Base-by-base conservation (phyloP, 192 early-diverging fungal genomes). In the Coemansia sp. region DNA sequence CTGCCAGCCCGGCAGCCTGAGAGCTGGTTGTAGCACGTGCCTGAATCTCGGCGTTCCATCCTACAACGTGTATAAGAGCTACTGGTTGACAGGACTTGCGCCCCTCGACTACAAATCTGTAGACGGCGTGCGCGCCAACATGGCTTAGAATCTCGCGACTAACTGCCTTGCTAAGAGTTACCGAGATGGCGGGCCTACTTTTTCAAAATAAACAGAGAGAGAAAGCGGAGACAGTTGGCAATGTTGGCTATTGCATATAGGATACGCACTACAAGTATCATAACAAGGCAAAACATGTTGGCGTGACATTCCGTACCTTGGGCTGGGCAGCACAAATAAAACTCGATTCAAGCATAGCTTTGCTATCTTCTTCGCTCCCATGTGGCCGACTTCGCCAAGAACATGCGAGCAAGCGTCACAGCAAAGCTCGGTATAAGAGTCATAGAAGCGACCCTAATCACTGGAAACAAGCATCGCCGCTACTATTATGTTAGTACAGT, bases 71-170 rank as follows among this genome's bases (percentile, higher is more conserved):
- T 5, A 83, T 54, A 36, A 83, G 71, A 1, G 43, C 57, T 6
- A 51, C 67, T 1, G 80, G 80, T 35, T 41, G 67, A 39, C 80
- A 77, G 6, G 65, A 60, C 32, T 66, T 60, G 17, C 71, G 71
- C 29, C 70, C 75, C 36, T 83, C 80, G 14, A 83, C 35, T 37
- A 74, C 71, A 67, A 71, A 83, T 41, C 76, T 73, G 61, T 83
- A 83, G 11, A 83, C 65, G 2, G 80, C 80, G 56, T 83, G 80
- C 0, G 80, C 80, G 14, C 74, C 63, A n/a, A 68, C 67, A 41
- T 83, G 80, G 46, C 64, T 64, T 24, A 83, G 35, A 8, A 83
- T 61, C 59, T 83, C 80, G 17, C 71, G 67, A 51, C 74, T 68
- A 27, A 74, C 64, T 0, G 58, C 64, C 27, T 77, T 71, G 31